Evolutionary conservation across 2,329 filamentous ascomycete species (phyloP).

Genomic region (Calonectria multiphialidica): DNA sequence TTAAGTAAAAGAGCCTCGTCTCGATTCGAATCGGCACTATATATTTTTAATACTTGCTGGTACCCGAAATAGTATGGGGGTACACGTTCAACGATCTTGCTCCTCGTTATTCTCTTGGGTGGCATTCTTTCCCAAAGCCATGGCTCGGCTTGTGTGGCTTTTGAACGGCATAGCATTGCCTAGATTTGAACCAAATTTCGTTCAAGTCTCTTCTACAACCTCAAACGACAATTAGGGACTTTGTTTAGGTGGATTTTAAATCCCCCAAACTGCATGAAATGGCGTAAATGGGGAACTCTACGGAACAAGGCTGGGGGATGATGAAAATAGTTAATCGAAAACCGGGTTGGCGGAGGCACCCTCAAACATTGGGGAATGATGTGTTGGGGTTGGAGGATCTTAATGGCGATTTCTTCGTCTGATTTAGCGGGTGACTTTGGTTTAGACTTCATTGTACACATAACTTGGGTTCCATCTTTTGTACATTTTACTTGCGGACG

Average conservation of each 20-base stretch:
- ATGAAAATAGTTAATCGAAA: conserved; percentile 40
- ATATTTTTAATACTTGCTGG: conserved; percentile 4
- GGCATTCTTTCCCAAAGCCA: not conserved
- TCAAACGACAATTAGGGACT: conserved; percentile 36
- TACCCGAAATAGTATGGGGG: not conserved
- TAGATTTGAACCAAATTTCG: conserved; percentile 30
- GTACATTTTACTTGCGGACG: conserved; percentile 41
- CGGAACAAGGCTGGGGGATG: conserved; percentile 29
- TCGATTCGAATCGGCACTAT: not conserved
- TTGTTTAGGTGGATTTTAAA: conserved; percentile 31
- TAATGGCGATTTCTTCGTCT: conserved; percentile 28
- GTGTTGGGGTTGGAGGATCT: conserved; percentile 3
- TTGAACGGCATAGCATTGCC: conserved; percentile 9
- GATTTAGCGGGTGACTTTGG: conserved; percentile 24
- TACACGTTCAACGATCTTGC: not conserved
- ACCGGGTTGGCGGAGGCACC: conserved; percentile 12
- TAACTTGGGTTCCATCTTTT: conserved; percentile 20
- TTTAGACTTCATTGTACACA: conserved; percentile 28
- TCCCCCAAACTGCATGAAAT: conserved; percentile 43
- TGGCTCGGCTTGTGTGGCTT: conserved; percentile 24
- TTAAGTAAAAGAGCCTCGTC: conserved; percentile 27
- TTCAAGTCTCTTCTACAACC: conserved; percentile 24
- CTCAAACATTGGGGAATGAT: conserved; percentile 2
- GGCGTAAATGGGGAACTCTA: conserved; percentile 43
- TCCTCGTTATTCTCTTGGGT: not conserved